Evolutionary conservation across 2,329 filamentous ascomycete genomes (phyloP).

Genomic region (Grosmannia penicillata): DNA sequence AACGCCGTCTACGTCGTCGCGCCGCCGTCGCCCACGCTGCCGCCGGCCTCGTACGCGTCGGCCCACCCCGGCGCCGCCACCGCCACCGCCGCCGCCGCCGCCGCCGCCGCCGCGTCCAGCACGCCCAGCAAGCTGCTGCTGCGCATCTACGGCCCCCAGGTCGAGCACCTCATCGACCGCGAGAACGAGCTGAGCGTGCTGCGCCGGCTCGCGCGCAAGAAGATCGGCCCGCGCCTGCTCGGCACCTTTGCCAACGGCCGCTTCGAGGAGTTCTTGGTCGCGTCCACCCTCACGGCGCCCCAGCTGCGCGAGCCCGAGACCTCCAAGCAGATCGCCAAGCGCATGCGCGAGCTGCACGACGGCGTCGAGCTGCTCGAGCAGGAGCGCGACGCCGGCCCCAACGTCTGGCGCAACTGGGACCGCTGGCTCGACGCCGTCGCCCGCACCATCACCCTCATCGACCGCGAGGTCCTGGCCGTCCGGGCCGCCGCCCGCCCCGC

Average conservation of each 20-base stretch:
- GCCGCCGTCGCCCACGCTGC: constrained; percentile 45
- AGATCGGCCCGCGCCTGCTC: constrained; percentile 78
- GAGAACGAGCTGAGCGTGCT: constrained; percentile 81
- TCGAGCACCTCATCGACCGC: constrained; percentile 88
- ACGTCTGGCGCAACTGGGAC: constrained; percentile 89
- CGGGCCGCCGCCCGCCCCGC: constrained; percentile 15
- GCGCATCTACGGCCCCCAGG: constrained; percentile 86
- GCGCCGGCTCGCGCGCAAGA: constrained; percentile 73
- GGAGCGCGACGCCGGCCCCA: constrained; percentile 66
- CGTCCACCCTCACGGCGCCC: constrained; percentile 59
- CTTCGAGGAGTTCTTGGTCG: constrained; percentile 89
- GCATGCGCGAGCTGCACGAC: constrained; percentile 91
- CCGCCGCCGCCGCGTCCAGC: neutral
- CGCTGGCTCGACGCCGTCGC: constrained; percentile 62
- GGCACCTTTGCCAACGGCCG: constrained; percentile 90
- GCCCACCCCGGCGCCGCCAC: neutral
- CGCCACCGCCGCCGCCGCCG: constrained; percentile 12
- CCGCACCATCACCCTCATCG: constrained; percentile 40
- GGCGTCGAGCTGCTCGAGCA: constrained; percentile 73
- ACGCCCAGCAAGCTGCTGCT: constrained; percentile 58
- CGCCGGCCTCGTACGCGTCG: neutral
- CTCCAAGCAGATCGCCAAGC: constrained; percentile 86
- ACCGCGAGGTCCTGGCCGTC: constrained; percentile 38
- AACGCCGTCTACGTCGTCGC: constrained; percentile 94
- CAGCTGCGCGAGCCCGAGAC: constrained; percentile 72